Conservation (phyloP, 2,329 filamentous ascomycete species). For the Arachnomyces sp. region DNA sequence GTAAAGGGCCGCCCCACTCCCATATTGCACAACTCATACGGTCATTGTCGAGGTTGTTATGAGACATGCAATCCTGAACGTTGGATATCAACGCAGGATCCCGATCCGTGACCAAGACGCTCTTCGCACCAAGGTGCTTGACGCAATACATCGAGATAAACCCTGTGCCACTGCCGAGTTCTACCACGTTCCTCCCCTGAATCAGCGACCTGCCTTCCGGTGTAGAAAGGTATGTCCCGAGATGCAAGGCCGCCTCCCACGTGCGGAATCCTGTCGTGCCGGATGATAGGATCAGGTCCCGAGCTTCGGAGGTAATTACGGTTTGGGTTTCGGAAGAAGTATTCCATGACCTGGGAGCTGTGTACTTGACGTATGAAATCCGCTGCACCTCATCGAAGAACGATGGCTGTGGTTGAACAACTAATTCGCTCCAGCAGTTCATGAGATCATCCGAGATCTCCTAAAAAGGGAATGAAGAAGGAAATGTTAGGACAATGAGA, state of each 20-base stretch:
- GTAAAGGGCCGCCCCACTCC: slow-evolving; percentile 33
- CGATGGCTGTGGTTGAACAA: slow-evolving; percentile 56
- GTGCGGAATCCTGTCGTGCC: slow-evolving; percentile 61
- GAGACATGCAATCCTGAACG: slow-evolving; percentile 29
- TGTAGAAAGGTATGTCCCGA: slow-evolving; percentile 52
- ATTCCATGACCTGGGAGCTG: slow-evolving; percentile 22
- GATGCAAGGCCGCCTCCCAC: slow-evolving; percentile 61
- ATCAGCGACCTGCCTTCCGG: slow-evolving; percentile 40
- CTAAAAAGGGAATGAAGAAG: slow-evolving; percentile 40
- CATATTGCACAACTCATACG: slow-evolving; percentile 30
- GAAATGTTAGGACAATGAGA: slow-evolving; percentile 6
- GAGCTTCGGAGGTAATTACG: slow-evolving; percentile 45
- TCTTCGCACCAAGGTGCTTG: slow-evolving; percentile 47
- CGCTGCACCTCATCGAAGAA: slow-evolving; percentile 60
- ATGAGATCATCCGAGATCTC: slow-evolving; percentile 78
- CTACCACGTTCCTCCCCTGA: slow-evolving; percentile 49
- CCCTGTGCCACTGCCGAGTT: slow-evolving; percentile 61
- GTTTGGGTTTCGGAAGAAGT: slow-evolving; percentile 9
- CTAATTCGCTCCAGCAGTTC: slow-evolving; percentile 56
- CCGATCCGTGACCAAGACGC: slow-evolving; percentile 56
- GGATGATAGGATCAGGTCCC: slow-evolving; percentile 48
- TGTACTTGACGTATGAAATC: slow-evolving; percentile 70
- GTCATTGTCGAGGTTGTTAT: slow-evolving; percentile 22
- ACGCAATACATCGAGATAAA: slow-evolving; percentile 58
- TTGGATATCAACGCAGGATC: slow-evolving; percentile 39